Evolutionary conservation across 257 asterid species (phyloP).

Genomic region (Pogostemon cablin): DNA sequence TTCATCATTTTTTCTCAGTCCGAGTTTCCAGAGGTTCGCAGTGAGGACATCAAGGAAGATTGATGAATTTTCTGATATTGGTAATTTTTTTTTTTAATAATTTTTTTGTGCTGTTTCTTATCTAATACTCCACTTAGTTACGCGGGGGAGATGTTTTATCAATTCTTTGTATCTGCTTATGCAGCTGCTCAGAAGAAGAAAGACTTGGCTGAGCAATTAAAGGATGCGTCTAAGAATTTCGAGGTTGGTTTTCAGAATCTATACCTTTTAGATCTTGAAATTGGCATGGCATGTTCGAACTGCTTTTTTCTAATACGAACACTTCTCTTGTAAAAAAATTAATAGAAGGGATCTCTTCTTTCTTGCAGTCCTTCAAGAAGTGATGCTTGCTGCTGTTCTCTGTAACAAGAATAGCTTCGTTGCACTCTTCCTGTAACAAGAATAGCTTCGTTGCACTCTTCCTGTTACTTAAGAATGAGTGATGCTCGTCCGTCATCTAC

Average conservation of each 20-base stretch:
- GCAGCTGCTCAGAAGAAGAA: constrained; percentile 71
- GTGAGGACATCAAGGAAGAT: constrained; percentile 76
- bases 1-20: constrained; percentile 41
- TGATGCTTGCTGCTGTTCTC: constrained; percentile 24
- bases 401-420: constrained; percentile 6
- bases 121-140: not conserved
- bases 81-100: constrained; percentile 32
- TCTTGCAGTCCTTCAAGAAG: constrained; percentile 64
- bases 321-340: not conserved
- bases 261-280: not conserved
- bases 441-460: not conserved
- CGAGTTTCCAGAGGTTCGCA: constrained; percentile 78
- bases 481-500: not conserved
- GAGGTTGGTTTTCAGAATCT: constrained; percentile 42
- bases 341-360: not conserved
- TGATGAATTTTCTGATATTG: constrained; percentile 52
- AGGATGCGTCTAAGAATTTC: constrained; percentile 51
- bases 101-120: not conserved
- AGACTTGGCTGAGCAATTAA: constrained; percentile 58
- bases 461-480: not conserved
- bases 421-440: not conserved
- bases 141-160: not conserved
- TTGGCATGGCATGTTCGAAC: not conserved
- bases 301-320: not conserved
- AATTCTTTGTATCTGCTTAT: constrained; percentile 4